Base-by-base conservation (phyloP, 305 asterid genomes). In the Fraxinus greggii region DNA sequence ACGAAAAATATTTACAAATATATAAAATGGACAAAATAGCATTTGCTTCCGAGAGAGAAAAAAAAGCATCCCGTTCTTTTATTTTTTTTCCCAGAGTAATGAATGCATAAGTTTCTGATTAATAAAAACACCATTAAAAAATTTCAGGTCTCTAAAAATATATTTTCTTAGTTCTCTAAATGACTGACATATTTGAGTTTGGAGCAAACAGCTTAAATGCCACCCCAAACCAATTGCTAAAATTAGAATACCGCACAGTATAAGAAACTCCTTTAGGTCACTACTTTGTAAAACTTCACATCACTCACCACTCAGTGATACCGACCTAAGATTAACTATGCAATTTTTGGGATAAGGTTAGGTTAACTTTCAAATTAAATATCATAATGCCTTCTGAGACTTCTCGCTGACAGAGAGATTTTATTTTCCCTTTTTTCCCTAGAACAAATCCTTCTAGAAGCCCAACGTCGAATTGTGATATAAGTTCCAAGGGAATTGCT, bases 81-180 rank as follows among this genome's bases (percentile, higher is more conserved):
- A 28, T 32, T 70, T 51, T 36, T 63, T 7, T 26, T n/a, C 26
- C 32, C 31, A 7, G 28, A 0, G n/a, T 59, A 32, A 7, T 56
- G 74, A 77, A 51, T 38, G 70, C 74, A 65, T 77, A 67, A 38
- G 42, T 73, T 51, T 81, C 75, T 56, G 4, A 78, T 65, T 8
- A 72, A 61, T 61, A 40, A 79, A 80, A 63, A 79, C 82, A 79
- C 59, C 51, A 80, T 15, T 29, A 74, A 13, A 80, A 70, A 17
- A 35, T 48, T 76, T 10, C 32, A 78, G 42, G 38, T 74, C 61
- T 69, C 9, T n/a, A 54, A 56, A 7, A 23, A 29, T 77, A 21
- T 7, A 17, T n/a, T 76, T 59, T 51, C 61, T 76, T 72, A 21
- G 70, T 35, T 79, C 51, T 86, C 78, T 59, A 15, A 45, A 3